phyloP scores from a whole-genome alignment of 75 land plant genomes.

The Larix kaempferi region DNA sequence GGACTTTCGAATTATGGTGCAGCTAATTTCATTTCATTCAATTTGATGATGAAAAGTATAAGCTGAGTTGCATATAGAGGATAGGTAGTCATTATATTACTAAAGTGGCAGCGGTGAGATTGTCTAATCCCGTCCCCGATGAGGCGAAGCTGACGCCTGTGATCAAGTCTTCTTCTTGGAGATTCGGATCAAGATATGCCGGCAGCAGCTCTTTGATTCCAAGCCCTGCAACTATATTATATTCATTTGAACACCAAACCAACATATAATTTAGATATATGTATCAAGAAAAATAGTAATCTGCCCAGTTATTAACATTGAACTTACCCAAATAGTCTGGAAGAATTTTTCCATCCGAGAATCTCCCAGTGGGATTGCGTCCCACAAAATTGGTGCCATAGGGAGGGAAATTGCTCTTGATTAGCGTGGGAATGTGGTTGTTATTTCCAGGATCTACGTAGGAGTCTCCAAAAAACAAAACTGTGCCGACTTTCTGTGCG shows the following conservation, averaged over 20 bases:
- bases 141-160: conserved; percentile 1
- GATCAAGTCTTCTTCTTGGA: not conserved
- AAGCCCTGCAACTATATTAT: not conserved
- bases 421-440: conserved; percentile 6
- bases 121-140: conserved; percentile 6
- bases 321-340: conserved; percentile 18
- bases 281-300: too few species aligned
- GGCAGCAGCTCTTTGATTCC: not conserved
- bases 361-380: conserved; percentile 18
- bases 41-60: too few species aligned
- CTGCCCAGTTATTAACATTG: too few species aligned
- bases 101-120: not conserved
- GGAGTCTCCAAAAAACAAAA: conserved; percentile 27
- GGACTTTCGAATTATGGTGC: too few species aligned
- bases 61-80: too few species aligned
- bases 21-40: too few species aligned
- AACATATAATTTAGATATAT: too few species aligned
- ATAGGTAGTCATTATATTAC: not conserved
- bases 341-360: conserved; percentile 22
- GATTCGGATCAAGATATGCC: not conserved
- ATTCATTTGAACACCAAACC: not conserved
- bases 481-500: not conserved
- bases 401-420: conserved; percentile 15
- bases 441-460: conserved; percentile 28
- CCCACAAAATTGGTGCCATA: conserved; percentile 24